phyloP scores from a whole-genome alignment of 2,329 filamentous ascomycete species.

The Talaromyces sp. region DNA sequence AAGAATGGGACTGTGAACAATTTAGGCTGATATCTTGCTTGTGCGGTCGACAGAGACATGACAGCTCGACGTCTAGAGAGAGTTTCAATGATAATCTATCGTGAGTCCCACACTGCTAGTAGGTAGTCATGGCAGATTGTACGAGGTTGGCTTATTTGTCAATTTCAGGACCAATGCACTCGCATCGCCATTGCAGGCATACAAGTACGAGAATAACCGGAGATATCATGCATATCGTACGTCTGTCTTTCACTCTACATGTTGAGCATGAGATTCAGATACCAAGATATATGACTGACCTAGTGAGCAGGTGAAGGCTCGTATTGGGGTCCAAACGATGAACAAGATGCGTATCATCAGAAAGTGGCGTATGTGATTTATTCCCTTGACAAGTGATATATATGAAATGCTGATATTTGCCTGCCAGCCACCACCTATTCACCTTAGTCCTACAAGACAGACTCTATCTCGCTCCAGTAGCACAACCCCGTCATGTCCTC shows the following conservation, averaged over 20 bases:
- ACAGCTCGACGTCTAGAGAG: not conserved
- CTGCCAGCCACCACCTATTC: constrained; percentile 27
- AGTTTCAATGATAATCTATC: constrained; percentile 5
- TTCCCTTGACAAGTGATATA: not conserved
- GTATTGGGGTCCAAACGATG: constrained; percentile 30
- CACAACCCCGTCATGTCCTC: constrained; percentile 27
- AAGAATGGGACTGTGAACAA: not conserved
- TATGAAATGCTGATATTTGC: not conserved
- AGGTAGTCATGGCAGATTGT: not conserved
- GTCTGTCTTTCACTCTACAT: not conserved
- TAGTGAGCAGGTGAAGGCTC: constrained; percentile 23
- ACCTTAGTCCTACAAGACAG: constrained; percentile 26
- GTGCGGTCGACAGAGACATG: not conserved
- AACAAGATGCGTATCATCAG: constrained; percentile 24
- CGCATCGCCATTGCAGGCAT: constrained; percentile 27
- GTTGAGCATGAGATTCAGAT: not conserved
- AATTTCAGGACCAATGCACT: constrained; percentile 21
- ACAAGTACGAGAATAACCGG: constrained; percentile 33
- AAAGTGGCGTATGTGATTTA: constrained; percentile 22
- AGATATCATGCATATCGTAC: constrained; percentile 28
- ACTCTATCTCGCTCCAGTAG: constrained; percentile 28
- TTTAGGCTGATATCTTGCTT: not conserved
- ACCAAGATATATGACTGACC: not conserved
- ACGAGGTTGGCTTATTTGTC: not conserved
- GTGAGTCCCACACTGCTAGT: not conserved